Evolutionary conservation across 2,329 filamentous ascomycete genomes (phyloP), one percentile per base, ranked within the genome.

Genomic region (Colletotrichum horii): DNA sequence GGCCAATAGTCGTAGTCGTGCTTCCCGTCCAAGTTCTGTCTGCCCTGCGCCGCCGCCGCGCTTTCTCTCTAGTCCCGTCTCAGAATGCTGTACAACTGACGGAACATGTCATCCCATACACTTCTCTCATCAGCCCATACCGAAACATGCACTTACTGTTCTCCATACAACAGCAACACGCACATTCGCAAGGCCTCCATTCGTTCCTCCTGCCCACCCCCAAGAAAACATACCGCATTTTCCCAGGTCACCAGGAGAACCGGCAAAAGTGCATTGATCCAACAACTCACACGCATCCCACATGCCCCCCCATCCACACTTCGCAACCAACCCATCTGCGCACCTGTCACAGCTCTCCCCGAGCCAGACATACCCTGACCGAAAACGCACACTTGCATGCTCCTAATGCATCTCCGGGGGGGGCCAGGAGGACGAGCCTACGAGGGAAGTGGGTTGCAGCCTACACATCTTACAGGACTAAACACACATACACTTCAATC

Each of bases 41-140:
- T 26, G 34, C 34, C 62, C 36, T 52, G 38, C 24, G 14, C 38
- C 36, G 61, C 32, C 36, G 22, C 61, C 36, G 22, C n/a, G 36
- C 16, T 38, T 34, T 11, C n/a, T 24, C 22, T 65, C 60, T 36
- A 22, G 62, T 28, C 32, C 12, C 30, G 52, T 60, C 43, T 68
- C 48, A 36, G 32, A 64, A 34, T 9, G 32, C 38, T 15, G n/a
- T n/a, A 30, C 43, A 48, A 48, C 43, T 34, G 16, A 60, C 34
- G 60, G 60, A 60, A 75, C 30, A 71, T 71, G 72, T 61, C 72
- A 75, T 75, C 72, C 68, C 68, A 75, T 75, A 34, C 56, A 70
- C 30, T 66, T 24, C 32, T 38, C 22, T 19, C 36, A 43, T 43
- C 66, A 61, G 55, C 56, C 56, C 67, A 52, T 70, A 70, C 26